Conservation (phyloP, 1,284 basidiomycete species). For the Apiotrichum mycotoxinovorans region DNA sequence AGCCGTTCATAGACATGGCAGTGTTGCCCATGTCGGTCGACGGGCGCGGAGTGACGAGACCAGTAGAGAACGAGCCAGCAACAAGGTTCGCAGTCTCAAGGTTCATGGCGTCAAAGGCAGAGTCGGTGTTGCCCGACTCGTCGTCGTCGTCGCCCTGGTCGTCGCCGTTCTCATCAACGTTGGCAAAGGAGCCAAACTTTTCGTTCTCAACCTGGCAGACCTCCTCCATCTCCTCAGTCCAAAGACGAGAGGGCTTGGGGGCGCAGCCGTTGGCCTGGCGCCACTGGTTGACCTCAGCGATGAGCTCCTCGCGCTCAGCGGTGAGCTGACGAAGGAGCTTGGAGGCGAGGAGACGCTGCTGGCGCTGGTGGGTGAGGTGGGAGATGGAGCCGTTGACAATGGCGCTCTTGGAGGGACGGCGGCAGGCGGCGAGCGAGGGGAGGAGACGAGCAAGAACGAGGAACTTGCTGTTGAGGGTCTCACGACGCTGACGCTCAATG, state of each 20-base stretch:
- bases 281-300: constrained; percentile 83
- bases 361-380: constrained; percentile 73
- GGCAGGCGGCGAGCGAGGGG: constrained; percentile 81
- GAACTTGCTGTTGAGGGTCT: constrained; percentile 86
- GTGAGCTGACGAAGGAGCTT: constrained; percentile 71
- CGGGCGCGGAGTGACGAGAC: constrained; percentile 32
- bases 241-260: constrained; percentile 53
- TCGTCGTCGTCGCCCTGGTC: constrained; percentile 37
- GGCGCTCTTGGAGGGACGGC: constrained; percentile 86
- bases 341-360: constrained; percentile 71
- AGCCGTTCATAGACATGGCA: constrained; percentile 4
- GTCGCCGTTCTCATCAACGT: constrained; percentile 34
- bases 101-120: constrained; percentile 16
- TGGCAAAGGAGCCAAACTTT: constrained; percentile 46
- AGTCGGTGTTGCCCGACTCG: constrained; percentile 11
- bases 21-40: constrained; percentile 27
- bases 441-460: constrained; percentile 78
- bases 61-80: constrained; percentile 18
- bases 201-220: constrained; percentile 48
- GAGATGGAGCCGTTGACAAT: constrained; percentile 90
- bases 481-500: constrained; percentile 83
- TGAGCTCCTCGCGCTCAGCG: constrained; percentile 71
- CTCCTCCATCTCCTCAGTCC: constrained; percentile 46
- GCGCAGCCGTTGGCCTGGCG: constrained; percentile 62
- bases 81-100: constrained; percentile 20